Evolutionary conservation across 2,329 filamentous ascomycete species (phyloP), one percentile per base, ranked within the genome.

Genomic region (Diplodia seriata): DNA sequence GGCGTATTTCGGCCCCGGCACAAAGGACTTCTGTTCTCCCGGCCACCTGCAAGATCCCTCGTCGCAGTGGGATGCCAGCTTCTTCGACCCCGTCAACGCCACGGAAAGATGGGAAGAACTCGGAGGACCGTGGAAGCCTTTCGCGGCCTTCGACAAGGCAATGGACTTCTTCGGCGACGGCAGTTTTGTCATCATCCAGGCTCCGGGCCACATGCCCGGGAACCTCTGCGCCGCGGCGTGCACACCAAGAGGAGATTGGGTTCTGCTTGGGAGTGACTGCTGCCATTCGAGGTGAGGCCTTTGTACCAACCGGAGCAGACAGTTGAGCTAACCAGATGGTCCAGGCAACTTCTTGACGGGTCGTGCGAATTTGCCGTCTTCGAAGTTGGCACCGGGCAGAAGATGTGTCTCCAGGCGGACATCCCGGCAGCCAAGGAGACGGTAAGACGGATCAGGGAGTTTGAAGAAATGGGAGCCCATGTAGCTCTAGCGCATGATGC

Each of bases 141-240:
- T 79, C 66, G 78, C 77, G 1, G 74, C 76, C 0, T 80, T 79
- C 56, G 73, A 78, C 15, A 73, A 72, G 50, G 77, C 78, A 12
- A 64, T 77, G 68, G 75, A 80, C 56, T 78, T 74, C 51, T 80
- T 80, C 53, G 76, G 76, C 66, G 75, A 83, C 74, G 73, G 80
- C 62, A 75, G 76, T 61, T 78, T 80, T 53, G 79, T 76, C 77
- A 66, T 79, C 8, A 74, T 80, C 9, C 75, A 78, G 26, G 77
- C 76, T 15, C 77, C 77, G 2, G 77, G 78, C 26, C 79, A 76
- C 71, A 76, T 78, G 74, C 71, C 77, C 54, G 74, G 79, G 15
- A 78, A 81, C 74, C 70, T 85, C 40, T 74, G 74, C 53, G 76
- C 75, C 1, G 74, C 73, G 9, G 75, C 75, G 15, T 71, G 72